phyloP scores from a whole-genome alignment of 225 moss, liverwort and hornwort species.

The Anthoceros angustus region DNA sequence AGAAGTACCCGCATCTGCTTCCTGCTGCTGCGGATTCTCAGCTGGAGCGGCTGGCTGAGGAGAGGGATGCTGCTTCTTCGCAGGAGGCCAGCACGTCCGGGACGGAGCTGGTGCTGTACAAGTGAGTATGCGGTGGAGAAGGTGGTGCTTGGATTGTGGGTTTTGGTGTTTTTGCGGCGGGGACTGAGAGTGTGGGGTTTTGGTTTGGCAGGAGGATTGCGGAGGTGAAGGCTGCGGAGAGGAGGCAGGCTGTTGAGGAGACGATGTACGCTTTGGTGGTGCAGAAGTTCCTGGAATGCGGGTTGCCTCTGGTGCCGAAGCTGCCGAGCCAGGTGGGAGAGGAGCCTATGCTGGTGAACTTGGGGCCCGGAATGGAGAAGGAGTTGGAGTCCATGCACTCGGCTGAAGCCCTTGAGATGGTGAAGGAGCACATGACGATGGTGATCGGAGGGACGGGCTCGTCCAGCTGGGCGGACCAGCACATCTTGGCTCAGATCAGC shows the following conservation, averaged over 20 bases:
- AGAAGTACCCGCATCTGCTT: conserved; percentile 31
- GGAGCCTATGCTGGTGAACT: conserved; percentile 13
- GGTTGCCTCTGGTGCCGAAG: conserved; percentile 19
- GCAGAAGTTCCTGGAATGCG: conserved; percentile 27
- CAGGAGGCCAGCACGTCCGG: conserved; percentile 11
- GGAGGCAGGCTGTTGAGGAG: conserved; percentile 31
- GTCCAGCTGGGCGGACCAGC: conserved; percentile 28
- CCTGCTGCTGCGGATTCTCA: conserved; percentile 31
- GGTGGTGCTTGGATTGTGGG: not conserved
- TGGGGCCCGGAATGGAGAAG: conserved; percentile 20
- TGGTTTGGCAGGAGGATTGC: conserved; percentile 25
- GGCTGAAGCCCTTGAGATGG: conserved; percentile 31
- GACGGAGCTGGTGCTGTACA: conserved; percentile 30
- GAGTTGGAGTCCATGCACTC: conserved; percentile 29
- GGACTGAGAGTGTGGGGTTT: too few relatives aligned
- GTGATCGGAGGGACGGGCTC: conserved; percentile 30
- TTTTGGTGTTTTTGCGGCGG: not conserved
- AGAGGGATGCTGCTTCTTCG: conserved; percentile 16
- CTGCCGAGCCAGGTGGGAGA: conserved; percentile 19
- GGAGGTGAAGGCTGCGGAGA: conserved; percentile 31
- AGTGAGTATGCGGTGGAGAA: conserved; percentile 5
- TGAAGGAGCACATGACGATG: conserved; percentile 26
- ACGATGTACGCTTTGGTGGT: conserved; percentile 27
- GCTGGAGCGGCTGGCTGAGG: conserved; percentile 27
- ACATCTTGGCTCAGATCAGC: conserved; percentile 36